These are phyloP conservation scores for Daldinia bambusicola DNA, from an alignment of 495 filamentous ascomycete genomes.

Conservation along the genomic window DNA sequence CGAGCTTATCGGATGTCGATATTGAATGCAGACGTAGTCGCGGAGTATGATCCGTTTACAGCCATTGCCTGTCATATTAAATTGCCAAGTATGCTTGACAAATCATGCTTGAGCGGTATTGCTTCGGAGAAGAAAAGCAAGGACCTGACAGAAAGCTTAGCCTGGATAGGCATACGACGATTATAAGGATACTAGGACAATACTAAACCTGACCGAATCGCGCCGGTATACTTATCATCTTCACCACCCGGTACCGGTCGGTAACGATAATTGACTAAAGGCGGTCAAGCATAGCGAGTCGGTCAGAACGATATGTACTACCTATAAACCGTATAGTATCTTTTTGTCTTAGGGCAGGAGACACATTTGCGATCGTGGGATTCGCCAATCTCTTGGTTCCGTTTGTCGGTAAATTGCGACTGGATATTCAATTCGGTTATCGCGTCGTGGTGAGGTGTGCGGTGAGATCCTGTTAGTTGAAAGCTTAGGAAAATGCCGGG, in stretches of 20 bases:
- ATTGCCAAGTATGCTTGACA: slow-evolving; percentile 24
- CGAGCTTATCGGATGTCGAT: slow-evolving; percentile 32
- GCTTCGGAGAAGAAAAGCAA: slow-evolving; percentile 10
- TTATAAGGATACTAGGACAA: slow-evolving; percentile 9
- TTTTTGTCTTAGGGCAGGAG: slow-evolving; percentile 14
- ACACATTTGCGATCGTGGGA: slow-evolving; percentile 5
- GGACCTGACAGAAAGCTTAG: background rate
- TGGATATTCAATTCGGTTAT: slow-evolving; percentile 29
- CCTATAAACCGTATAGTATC: background rate
- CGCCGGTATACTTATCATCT: slow-evolving; percentile 27
- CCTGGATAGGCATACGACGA: background rate
- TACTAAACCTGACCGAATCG: slow-evolving; percentile 15
- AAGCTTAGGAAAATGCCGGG: slow-evolving; percentile 35
- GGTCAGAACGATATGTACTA: slow-evolving; percentile 17
- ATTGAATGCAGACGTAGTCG: slow-evolving; percentile 1
- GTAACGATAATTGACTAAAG: slow-evolving; percentile 8
- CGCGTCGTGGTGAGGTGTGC: slow-evolving; percentile 32
- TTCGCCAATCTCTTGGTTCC: slow-evolving; percentile 33
- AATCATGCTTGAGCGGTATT: background rate
- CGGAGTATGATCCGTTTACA: slow-evolving; percentile 18
- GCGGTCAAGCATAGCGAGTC: slow-evolving; percentile 34
- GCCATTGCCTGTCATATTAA: slow-evolving; percentile 17
- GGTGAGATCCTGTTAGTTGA: slow-evolving; percentile 28
- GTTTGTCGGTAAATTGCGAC: background rate
- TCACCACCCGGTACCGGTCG: slow-evolving; percentile 8